These are phyloP conservation scores for Rhizopus stolonifer DNA, from an alignment of 371 early-diverging fungal genomes.

Conservation along the genomic window DNA sequence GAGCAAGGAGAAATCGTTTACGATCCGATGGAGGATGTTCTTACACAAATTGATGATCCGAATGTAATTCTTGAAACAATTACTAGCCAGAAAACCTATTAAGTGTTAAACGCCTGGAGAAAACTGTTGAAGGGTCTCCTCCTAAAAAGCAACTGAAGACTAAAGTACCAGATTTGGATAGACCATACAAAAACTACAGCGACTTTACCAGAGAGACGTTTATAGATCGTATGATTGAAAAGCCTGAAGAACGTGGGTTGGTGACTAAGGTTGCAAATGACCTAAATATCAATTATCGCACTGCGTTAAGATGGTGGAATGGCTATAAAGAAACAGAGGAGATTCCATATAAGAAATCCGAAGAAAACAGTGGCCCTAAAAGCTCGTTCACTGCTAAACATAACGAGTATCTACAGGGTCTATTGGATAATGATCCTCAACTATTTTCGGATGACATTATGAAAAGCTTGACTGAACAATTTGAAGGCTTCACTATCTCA, in stretches of 20 bases:
- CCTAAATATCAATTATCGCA: constrained; percentile 16
- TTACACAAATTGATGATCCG: constrained; percentile 19
- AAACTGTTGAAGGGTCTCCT: constrained; percentile 10
- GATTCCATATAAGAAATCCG: constrained; percentile 7
- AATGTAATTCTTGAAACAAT: constrained; percentile 10
- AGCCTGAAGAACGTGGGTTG: constrained; percentile 19
- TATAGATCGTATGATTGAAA: constrained; percentile 21
- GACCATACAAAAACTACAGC: constrained; percentile 18
- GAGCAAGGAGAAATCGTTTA: constrained; percentile 20
- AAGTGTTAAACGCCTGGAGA: constrained; percentile 18
- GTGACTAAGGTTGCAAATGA: constrained; percentile 21
- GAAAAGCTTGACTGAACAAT: constrained; percentile 11
- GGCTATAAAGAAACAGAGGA: constrained; percentile 9
- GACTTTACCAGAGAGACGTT: constrained; percentile 18
- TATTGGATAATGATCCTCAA: constrained; percentile 12
- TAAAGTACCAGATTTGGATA: constrained; percentile 12
- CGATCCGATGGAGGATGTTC: constrained; percentile 18
- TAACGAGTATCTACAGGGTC: constrained; percentile 6
- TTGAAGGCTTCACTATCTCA: constrained; percentile 12
- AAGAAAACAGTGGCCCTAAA: constrained; percentile 12
- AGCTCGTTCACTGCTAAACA: constrained; percentile 11
- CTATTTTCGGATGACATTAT: constrained; percentile 12
- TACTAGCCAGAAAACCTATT: constrained; percentile 10
- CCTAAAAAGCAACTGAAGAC: constrained; percentile 17
- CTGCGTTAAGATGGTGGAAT: constrained; percentile 15